Conservation (phyloP, 257 asterid species). For the Lavandula angustifolia region DNA sequence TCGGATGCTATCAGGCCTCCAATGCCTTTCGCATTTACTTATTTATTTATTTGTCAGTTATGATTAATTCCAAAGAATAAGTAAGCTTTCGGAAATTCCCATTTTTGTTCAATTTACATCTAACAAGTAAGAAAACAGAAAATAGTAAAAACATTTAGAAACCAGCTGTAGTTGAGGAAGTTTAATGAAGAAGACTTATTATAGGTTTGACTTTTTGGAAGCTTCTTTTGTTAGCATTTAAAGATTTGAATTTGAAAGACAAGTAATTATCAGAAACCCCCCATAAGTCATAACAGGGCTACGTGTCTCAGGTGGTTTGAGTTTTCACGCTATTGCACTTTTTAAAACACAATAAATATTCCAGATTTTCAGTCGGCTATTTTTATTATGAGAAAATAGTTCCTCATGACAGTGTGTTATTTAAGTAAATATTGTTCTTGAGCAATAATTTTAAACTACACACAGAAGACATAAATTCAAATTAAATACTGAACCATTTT, state of each 20-base stretch:
- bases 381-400: too few species aligned
- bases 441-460: too few species aligned
- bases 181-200: conserved; percentile 7
- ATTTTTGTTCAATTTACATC: too few species aligned
- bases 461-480: too few species aligned
- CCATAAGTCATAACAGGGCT: too few species aligned
- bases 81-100: too few species aligned
- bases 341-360: not conserved
- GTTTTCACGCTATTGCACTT: conserved; percentile 24
- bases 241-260: conserved; percentile 1
- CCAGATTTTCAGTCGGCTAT: not conserved
- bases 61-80: not conserved
- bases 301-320: conserved; percentile 26
- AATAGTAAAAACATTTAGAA: not conserved
- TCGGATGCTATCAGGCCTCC: conserved; percentile 38
- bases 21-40: not conserved
- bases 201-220: conserved; percentile 21
- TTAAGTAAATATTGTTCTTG: too few species aligned
- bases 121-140: too few species aligned
- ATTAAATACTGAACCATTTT: too few species aligned
- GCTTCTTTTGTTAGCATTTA: too few species aligned
- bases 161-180: conserved; percentile 8
- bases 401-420: too few species aligned
- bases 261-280: conserved; percentile 1
- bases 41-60: not conserved